phyloP scores from a whole-genome alignment of 2,329 filamentous ascomycete species.

The Raffaelea deltoideospora region DNA sequence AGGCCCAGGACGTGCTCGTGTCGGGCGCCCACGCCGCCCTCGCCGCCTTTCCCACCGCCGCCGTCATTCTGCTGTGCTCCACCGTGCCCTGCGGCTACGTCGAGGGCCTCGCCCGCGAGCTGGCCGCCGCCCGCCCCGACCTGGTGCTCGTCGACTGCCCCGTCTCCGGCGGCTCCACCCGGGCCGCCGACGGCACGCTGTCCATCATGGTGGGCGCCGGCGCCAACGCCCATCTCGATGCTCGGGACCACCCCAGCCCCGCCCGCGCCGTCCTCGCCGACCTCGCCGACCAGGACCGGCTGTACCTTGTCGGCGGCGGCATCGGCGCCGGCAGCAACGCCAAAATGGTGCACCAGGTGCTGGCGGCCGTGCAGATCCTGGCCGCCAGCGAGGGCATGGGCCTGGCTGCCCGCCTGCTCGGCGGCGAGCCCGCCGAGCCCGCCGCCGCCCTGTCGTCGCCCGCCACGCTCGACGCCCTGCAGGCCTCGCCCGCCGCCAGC shows the following conservation, averaged over 20 bases:
- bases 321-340: conserved; percentile 45
- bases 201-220: conserved; percentile 60
- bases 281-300: conserved; percentile 45
- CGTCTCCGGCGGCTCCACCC: conserved; percentile 54
- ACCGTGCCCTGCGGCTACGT: conserved; percentile 56
- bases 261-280: conserved; percentile 44
- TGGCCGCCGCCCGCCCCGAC: conserved; percentile 41
- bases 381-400: conserved; percentile 45
- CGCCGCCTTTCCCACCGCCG: conserved; percentile 34
- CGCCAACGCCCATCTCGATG: conserved; percentile 40
- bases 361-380: conserved; percentile 48
- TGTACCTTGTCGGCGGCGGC: conserved; percentile 46
- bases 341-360: conserved; percentile 49
- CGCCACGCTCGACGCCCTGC: conserved; percentile 24
- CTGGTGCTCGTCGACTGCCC: conserved; percentile 56
- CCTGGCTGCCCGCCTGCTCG: conserved; percentile 37
- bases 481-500: conserved; percentile 33
- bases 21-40: conserved; percentile 36
- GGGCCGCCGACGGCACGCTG: conserved; percentile 56
- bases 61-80: conserved; percentile 51
- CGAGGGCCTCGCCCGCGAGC: conserved; percentile 39
- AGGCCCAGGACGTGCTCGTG: conserved; percentile 52
- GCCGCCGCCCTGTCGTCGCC: too few species aligned
- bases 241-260: too few species aligned
- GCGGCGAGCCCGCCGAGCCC: conserved; percentile 40